Evolutionary conservation across 2,329 filamentous ascomycete genomes (phyloP).

Genomic region (Ophiocordyceps camponoti-rufipedis): DNA sequence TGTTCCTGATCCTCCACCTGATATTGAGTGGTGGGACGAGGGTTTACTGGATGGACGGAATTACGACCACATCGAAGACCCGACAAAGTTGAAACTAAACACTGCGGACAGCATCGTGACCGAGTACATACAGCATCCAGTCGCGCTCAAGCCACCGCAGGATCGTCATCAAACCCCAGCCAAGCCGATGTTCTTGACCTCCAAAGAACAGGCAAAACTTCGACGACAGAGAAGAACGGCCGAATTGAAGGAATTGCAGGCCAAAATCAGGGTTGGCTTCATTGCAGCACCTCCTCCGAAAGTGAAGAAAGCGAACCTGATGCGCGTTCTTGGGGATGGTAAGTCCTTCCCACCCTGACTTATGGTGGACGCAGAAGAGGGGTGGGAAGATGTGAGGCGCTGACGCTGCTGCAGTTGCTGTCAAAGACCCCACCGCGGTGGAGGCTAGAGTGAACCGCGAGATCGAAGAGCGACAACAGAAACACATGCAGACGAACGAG

Average conservation of each 20-base stretch:
- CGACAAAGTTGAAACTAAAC: slow-evolving; percentile 51
- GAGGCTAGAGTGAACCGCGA: slow-evolving; percentile 87
- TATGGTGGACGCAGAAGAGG: not conserved
- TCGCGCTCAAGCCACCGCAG: slow-evolving; percentile 78
- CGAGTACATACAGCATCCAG: slow-evolving; percentile 79
- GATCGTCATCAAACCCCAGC: slow-evolving; percentile 62
- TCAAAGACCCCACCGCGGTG: slow-evolving; percentile 93
- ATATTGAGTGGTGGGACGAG: slow-evolving; percentile 97
- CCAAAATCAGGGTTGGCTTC: slow-evolving; percentile 82
- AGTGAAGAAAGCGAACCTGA: slow-evolving; percentile 92
- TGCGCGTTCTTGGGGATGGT: slow-evolving; percentile 79
- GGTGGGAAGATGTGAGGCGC: not conserved
- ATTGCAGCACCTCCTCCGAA: slow-evolving; percentile 84
- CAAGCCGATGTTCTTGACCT: slow-evolving; percentile 84
- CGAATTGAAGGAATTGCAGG: slow-evolving; percentile 88
- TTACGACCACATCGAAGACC: slow-evolving; percentile 53
- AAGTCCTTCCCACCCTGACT: slow-evolving; percentile 19
- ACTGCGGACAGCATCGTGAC: slow-evolving; percentile 77
- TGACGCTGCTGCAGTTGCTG: slow-evolving; percentile 24
- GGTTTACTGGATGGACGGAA: slow-evolving; percentile 57
- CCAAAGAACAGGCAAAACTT: slow-evolving; percentile 79
- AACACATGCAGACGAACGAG: slow-evolving; percentile 65
- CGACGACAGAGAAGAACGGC: slow-evolving; percentile 80
- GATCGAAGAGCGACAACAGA: slow-evolving; percentile 67
- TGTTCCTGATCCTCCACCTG: slow-evolving; percentile 64